These are phyloP conservation scores for Paraleonurus japonicus DNA, from an alignment of 257 asterid genomes.

Conservation along the genomic window DNA sequence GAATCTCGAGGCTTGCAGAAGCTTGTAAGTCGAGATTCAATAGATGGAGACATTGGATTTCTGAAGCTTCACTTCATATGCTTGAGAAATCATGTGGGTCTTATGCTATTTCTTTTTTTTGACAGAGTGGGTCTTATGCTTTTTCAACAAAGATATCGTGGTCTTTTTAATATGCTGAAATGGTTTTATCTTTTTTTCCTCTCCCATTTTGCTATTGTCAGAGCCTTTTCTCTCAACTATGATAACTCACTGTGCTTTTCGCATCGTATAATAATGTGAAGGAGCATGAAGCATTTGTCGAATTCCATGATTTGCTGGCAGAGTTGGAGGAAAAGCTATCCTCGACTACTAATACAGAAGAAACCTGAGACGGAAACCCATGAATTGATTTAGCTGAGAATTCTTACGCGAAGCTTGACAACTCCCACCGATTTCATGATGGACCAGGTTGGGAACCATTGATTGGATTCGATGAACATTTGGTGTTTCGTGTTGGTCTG, in stretches of 20 bases:
- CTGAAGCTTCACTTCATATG: not conserved
- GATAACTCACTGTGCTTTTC: constrained; percentile 15
- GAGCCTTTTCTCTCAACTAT: not conserved
- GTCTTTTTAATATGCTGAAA: not conserved
- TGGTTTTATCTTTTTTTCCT: not conserved
- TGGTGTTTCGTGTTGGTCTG: constrained; percentile 12
- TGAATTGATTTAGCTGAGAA: constrained; percentile 10
- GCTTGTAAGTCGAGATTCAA: not conserved
- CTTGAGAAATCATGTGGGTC: not conserved
- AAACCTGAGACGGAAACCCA: constrained; percentile 38
- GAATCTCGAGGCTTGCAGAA: not conserved
- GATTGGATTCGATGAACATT: constrained; percentile 21
- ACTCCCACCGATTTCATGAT: constrained; percentile 11
- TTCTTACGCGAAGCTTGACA: constrained; percentile 11
- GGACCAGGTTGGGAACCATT: constrained; percentile 14
- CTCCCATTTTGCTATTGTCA: not conserved
- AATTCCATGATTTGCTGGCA: constrained; percentile 84
- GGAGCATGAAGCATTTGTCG: constrained; percentile 68
- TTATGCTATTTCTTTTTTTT: no score
- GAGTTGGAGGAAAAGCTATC: constrained; percentile 79
- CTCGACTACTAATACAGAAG: constrained; percentile 33
- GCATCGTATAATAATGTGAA: constrained; percentile 27
- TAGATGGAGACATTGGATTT: not conserved
- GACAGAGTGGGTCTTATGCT: no score
- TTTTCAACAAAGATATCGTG: not conserved